These are phyloP conservation scores for Gelatoporia subvermispora DNA, from an alignment of 768 basidiomycete genomes.

Conservation along the genomic window DNA sequence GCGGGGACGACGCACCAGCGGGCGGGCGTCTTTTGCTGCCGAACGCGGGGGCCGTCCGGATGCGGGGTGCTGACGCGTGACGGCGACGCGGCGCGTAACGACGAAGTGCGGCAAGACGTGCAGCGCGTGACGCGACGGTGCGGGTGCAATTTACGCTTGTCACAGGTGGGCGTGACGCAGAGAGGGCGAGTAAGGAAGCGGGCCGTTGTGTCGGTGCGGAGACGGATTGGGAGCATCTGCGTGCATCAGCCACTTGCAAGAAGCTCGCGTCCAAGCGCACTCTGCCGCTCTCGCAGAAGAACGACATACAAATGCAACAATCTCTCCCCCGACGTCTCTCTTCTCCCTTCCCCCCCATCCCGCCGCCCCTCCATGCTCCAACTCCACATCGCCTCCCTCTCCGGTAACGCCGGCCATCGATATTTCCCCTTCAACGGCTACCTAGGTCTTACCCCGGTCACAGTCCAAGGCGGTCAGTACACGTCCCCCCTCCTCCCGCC, in stretches of 20 bases:
- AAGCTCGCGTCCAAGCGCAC: too few relatives aligned
- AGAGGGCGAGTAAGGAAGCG: too few relatives aligned
- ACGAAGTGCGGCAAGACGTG: too few relatives aligned
- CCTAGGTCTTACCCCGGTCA: constrained; percentile 76
- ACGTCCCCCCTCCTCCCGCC: neutral
- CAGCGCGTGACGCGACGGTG: too few relatives aligned
- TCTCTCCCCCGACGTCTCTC: constrained; percentile 59
- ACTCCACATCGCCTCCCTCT: constrained; percentile 59
- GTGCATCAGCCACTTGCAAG: too few relatives aligned
- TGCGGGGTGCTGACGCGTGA: neutral
- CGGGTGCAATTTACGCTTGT: too few relatives aligned
- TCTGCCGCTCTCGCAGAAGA: too few relatives aligned
- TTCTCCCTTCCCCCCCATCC: constrained; percentile 14
- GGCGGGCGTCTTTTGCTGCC: neutral
- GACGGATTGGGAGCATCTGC: too few relatives aligned
- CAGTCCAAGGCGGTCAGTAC: constrained; percentile 67
- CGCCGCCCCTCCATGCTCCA: constrained; percentile 53
- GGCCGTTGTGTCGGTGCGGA: too few relatives aligned
- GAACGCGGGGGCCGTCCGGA: neutral
- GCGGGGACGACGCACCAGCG: constrained; percentile 28
- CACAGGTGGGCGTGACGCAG: too few relatives aligned
- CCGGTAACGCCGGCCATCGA: constrained; percentile 56
- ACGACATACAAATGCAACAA: constrained; percentile 5
- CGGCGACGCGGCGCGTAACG: too few relatives aligned
- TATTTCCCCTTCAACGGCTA: constrained; percentile 75